Base-by-base conservation (phyloP, 1,139 yeast species). In the Spathaspora sp. region DNA sequence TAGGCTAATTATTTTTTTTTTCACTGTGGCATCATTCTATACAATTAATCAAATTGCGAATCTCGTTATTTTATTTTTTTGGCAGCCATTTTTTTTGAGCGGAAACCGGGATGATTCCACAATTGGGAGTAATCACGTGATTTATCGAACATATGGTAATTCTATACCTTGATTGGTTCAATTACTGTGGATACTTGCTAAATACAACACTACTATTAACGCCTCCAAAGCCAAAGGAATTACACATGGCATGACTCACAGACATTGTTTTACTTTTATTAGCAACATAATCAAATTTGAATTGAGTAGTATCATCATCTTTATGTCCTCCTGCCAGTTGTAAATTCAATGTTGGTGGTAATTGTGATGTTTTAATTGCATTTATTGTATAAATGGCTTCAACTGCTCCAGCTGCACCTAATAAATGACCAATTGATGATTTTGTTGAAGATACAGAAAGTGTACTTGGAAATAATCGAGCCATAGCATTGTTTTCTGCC, bases 141-240 rank as follows among this genome's bases (percentile, higher is more conserved):
- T 34, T 34, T 34, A 34, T 17, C 38, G 38, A 34, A 24, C 5
- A 17, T 26, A 17, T 10, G 10, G 38, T 10, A 8, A 10, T 31
- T 31, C 13, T 16, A n/a, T 34, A 34, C n/a, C 16, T 17, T 34
- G 36, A 31, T 31, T 31, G 36, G 23, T 18, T 34, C 23, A 34
- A 34, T n/a, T 17, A n/a, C 9, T 25, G 29, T 25, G 27, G 20
- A 41, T 48, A 61, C 43, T 56, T 59, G 23, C 54, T 56, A 42
- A 64, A 60, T n/a, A 64, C 50, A 6, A 65, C 47, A 17, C 95
- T 78, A 11, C 95, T 86, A 64, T 95, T 95, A 7, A 95, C 90
- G 11, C 99, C 99, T 7, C 99, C 99, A 69, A 95, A 93, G 0
- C 99, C 99, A 70, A 95, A 93, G 54, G 97, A 89, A 61, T 95